phyloP scores from a whole-genome alignment of 352 stramenopile species.

The Phytophthora capsici region DNA sequence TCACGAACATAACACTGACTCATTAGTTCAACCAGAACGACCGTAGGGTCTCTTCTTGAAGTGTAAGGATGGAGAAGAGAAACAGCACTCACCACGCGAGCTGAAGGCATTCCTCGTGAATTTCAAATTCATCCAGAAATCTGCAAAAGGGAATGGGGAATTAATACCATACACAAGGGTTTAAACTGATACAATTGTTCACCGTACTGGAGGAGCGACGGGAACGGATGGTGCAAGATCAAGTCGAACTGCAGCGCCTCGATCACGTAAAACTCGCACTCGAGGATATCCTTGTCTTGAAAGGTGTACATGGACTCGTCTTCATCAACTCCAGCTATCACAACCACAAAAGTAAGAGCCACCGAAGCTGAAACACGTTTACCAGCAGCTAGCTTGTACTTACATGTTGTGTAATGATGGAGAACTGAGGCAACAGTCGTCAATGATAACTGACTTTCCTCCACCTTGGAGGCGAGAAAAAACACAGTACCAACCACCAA shows the following conservation, averaged over 20 bases:
- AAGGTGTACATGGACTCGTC: constrained; percentile 90
- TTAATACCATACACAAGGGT: neutral
- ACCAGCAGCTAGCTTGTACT: constrained; percentile 2
- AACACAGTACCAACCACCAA: constrained; percentile 87
- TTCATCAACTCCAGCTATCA: constrained; percentile 77
- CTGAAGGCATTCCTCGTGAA: constrained; percentile 87
- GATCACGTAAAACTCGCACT: constrained; percentile 92
- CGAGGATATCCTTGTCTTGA: constrained; percentile 90
- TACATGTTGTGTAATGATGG: constrained; percentile 89
- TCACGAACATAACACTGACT: neutral
- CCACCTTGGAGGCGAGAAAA: constrained; percentile 88
- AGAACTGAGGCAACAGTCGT: constrained; percentile 81
- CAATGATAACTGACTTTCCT: constrained; percentile 86
- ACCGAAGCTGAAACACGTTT: neutral
- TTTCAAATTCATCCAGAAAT: constrained; percentile 85
- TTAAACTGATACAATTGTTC: neutral
- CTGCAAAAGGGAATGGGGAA: constrained; percentile 28
- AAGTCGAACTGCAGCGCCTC: constrained; percentile 89
- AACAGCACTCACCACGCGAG: constrained; percentile 65
- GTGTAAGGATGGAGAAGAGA: neutral
- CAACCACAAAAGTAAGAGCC: neutral
- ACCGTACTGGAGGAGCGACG: constrained; percentile 76
- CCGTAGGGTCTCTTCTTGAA: too few relatives aligned
- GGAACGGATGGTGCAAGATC: constrained; percentile 89
- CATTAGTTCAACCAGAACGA: neutral